Evolutionary conservation across 2,329 filamentous ascomycete species (phyloP), one percentile per base, ranked within the genome.

Genomic region (Stagonosporopsis vannaccii): DNA sequence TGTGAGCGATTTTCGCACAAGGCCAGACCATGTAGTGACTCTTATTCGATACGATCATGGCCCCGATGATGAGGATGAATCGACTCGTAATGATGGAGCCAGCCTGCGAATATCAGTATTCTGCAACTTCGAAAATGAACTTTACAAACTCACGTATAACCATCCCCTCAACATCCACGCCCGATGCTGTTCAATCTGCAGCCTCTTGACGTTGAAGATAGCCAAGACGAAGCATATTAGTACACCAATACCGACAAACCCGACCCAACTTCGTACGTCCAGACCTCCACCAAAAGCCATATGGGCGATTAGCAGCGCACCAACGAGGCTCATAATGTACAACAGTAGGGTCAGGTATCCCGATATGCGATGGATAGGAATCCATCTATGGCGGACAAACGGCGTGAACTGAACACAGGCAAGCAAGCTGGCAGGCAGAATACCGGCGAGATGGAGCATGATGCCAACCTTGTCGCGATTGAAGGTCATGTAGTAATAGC

Each of bases 291-390:
- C 86, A 61, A 87, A 84, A 0, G 82, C 71, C 25, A 76, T 76
- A 0, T 79, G 77, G 0, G 77, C 73, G 19, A 87, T 82, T 76
- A 88, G 82, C 1, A 87, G 59, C 0, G 81, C 84, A 0, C 82
- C 83, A 0, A 76, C 75, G 2, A 81, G 80, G 13, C 77, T 75
- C 4, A 82, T 51, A 0, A 81, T 25, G 2, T 82, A 75, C 0
- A 89, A 74, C 0, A 84, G 51, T 0, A 85, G 55, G 48, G 86
- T 69, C 4, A 82, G 32, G 58, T 88, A 88, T 1, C 87, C 87
- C 48, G 82, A 85, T 51, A 89, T 78, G 0, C 86, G 82, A 65
- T 90, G 87, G 20, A 88, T 68, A 2, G 84, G 56, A 1, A 85
- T 73, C 47, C 74, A 65, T 60, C 78, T 82, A 61, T 84, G 78